These are phyloP conservation scores for Lactifluus hygrophoroides DNA, from an alignment of 768 basidiomycete genomes.

Conservation along the genomic window DNA sequence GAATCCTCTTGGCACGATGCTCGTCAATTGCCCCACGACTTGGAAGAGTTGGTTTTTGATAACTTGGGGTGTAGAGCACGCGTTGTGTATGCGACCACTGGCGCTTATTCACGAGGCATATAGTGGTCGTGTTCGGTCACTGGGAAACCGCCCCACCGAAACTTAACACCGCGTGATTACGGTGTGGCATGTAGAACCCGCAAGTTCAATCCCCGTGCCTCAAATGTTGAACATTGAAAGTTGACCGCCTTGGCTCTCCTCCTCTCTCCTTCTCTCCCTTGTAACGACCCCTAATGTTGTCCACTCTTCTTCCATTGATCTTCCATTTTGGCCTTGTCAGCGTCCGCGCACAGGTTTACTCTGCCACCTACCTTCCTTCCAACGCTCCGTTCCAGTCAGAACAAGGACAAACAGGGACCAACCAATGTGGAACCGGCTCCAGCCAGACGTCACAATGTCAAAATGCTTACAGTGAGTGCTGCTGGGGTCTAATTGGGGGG, in stretches of 20 bases:
- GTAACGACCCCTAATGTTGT: slow-evolving; percentile 5
- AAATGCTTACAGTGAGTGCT: slow-evolving; percentile 45
- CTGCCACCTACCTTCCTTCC: slow-evolving; percentile 41
- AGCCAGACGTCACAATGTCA: slow-evolving; percentile 60
- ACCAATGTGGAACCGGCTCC: slow-evolving; percentile 50
- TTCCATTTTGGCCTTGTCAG: slow-evolving; percentile 13
- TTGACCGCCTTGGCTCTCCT: too few relatives aligned
- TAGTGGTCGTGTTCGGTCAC: too few relatives aligned
- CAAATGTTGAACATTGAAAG: not conserved
- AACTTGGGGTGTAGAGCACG: too few relatives aligned
- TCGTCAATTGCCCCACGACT: too few relatives aligned
- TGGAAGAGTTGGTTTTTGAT: too few relatives aligned
- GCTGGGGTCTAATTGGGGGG: too few relatives aligned
- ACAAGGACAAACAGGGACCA: slow-evolving; percentile 53
- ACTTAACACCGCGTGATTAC: not conserved
- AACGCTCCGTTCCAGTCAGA: slow-evolving; percentile 42
- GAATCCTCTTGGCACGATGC: too few relatives aligned
- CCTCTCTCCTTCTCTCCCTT: not conserved
- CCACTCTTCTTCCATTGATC: slow-evolving; percentile 3
- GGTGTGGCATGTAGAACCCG: not conserved
- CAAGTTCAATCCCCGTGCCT: not conserved
- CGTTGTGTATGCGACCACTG: too few relatives aligned
- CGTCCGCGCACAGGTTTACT: slow-evolving; percentile 31
- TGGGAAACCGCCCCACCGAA: too few relatives aligned
- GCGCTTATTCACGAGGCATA: too few relatives aligned